phyloP scores from a whole-genome alignment of 2,329 filamentous ascomycete species.

The Leptodontidium sp. region DNA sequence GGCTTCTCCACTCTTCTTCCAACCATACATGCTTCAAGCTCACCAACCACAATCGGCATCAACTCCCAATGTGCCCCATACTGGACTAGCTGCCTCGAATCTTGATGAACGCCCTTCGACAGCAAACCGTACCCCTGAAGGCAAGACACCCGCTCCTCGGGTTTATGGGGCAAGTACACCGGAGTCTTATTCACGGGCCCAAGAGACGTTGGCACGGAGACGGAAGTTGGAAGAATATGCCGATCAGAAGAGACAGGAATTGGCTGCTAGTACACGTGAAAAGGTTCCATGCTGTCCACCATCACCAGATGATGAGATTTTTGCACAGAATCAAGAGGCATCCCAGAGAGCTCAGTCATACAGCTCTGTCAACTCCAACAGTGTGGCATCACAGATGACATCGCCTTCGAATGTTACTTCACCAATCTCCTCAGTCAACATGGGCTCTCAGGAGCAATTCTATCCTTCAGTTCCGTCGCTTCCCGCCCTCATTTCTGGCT shows the following conservation, averaged over 20 bases:
- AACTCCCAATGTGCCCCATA: slow-evolving; percentile 39
- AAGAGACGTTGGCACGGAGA: slow-evolving; percentile 45
- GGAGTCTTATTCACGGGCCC: slow-evolving; percentile 51
- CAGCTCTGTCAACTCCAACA: slow-evolving; percentile 44
- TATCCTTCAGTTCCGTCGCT: slow-evolving; percentile 70
- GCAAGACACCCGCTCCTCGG: slow-evolving; percentile 48
- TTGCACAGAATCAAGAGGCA: slow-evolving; percentile 37
- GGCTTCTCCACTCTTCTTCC: slow-evolving; percentile 44
- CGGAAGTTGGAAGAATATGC: slow-evolving; percentile 49
- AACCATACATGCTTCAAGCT: slow-evolving; percentile 40
- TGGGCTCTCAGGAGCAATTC: slow-evolving; percentile 51
- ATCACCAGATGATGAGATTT: slow-evolving; percentile 56
- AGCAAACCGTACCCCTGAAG: slow-evolving; percentile 55
- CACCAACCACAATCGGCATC: slow-evolving; percentile 40
- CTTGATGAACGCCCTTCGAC: slow-evolving; percentile 57
- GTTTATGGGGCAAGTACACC: slow-evolving; percentile 51
- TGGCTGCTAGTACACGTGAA: slow-evolving; percentile 24
- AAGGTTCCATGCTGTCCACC: slow-evolving; percentile 51
- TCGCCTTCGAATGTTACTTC: slow-evolving; percentile 41
- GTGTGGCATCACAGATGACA: slow-evolving; percentile 53
- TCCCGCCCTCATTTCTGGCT: slow-evolving; percentile 68
- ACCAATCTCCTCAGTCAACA: slow-evolving; percentile 55
- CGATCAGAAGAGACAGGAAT: slow-evolving; percentile 45
- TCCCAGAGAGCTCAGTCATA: slow-evolving; percentile 42
- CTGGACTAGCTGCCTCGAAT: slow-evolving; percentile 45